A percentile compares a stretch with the other conserved stretches of the same genome.
phyloP scores from a whole-genome alignment of 768 basidiomycete species.

The Trametes meyenii region DNA sequence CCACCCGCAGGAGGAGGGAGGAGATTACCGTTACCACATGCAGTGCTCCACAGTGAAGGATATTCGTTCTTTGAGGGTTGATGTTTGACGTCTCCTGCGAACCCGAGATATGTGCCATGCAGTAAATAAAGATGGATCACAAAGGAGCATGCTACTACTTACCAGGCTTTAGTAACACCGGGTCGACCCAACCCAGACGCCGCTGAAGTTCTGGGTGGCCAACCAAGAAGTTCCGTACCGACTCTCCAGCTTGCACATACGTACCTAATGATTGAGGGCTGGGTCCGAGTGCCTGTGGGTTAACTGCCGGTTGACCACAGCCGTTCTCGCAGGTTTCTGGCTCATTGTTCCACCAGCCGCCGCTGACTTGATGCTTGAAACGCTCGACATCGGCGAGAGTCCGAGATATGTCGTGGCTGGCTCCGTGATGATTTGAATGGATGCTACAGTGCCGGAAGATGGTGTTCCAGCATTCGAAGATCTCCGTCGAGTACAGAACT shows the following conservation, averaged over 20 bases:
- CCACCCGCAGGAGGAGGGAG: not conserved
- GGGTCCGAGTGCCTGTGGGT: not conserved
- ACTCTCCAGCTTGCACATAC: constrained; percentile 20
- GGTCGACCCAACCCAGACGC: constrained; percentile 26
- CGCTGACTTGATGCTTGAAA: constrained; percentile 31
- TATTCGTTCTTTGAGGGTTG: too few relatives aligned
- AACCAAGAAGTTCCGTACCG: constrained; percentile 21
- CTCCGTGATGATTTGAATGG: constrained; percentile 45
- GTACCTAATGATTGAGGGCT: not conserved
- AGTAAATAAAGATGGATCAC: not conserved
- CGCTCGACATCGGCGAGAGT: constrained; percentile 25
- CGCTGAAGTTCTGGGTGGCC: constrained; percentile 25
- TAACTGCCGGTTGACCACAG: not conserved
- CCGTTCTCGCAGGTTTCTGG: not conserved
- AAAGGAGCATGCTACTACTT: not conserved
- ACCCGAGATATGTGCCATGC: too few relatives aligned
- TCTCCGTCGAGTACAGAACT: constrained; percentile 40
- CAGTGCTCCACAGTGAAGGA: too few relatives aligned
- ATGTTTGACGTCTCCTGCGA: too few relatives aligned
- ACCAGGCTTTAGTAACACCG: constrained; percentile 1
- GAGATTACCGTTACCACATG: not conserved
- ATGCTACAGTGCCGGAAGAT: constrained; percentile 45
- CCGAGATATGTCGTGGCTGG: constrained; percentile 29
- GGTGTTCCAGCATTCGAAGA: constrained; percentile 46
- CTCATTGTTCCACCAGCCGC: constrained; percentile 23